Conservation (phyloP, 1,139 yeast genomes). For the Zygosaccharomyces sapae region DNA sequence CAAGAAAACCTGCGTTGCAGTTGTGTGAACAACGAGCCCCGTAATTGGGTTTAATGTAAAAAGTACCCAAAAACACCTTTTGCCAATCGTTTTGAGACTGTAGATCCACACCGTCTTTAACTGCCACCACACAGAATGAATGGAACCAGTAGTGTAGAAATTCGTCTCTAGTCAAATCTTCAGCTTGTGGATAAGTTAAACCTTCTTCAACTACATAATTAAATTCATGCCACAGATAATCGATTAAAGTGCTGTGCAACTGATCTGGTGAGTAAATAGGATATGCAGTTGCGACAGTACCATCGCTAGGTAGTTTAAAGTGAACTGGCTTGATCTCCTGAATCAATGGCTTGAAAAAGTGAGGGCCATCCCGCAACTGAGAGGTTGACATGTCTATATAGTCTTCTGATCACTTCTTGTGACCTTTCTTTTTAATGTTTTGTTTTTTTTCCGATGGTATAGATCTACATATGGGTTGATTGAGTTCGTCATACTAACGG, state of each 20-base stretch:
- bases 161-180: conserved; percentile 57
- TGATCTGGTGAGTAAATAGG: conserved; percentile 59
- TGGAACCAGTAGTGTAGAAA: conserved; percentile 83
- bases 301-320: conserved; percentile 67
- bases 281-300: conserved; percentile 75
- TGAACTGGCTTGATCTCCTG: conserved; percentile 42
- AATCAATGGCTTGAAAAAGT: conserved; percentile 29
- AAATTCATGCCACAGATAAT: conserved; percentile 72
- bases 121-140: conserved; percentile 58
- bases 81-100: conserved; percentile 39
- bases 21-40: conserved; percentile 71
- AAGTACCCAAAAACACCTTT: conserved; percentile 51
- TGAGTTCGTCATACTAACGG: too few relatives aligned
- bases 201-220: conserved; percentile 82
- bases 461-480: too few relatives aligned
- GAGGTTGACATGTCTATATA: conserved; percentile 23
- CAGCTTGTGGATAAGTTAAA: conserved; percentile 72
- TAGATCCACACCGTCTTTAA: conserved; percentile 33
- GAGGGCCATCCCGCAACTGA: conserved; percentile 30
- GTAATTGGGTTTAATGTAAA: conserved; percentile 75
- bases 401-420: too few relatives aligned
- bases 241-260: conserved; percentile 65
- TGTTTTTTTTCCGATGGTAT: too few relatives aligned
- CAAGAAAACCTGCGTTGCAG: conserved; percentile 77
- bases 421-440: too few relatives aligned